These are phyloP conservation scores for Stachybotrys chartarum DNA, from an alignment of 2,329 filamentous ascomycete genomes.

Conservation along the genomic window DNA sequence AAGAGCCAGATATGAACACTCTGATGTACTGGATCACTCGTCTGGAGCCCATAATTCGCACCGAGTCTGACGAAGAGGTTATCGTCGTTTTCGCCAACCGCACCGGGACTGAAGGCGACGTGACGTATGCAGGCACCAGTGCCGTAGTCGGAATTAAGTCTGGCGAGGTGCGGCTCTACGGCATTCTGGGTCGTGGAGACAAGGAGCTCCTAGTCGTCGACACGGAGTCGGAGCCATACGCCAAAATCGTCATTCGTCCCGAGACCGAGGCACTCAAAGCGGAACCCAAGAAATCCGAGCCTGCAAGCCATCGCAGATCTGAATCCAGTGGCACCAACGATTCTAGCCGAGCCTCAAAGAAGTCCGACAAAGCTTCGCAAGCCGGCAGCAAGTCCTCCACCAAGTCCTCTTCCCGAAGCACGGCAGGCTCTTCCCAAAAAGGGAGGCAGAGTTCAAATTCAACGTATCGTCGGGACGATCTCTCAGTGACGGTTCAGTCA, in stretches of 20 bases:
- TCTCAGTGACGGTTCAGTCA: background rate
- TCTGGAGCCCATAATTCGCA: constrained; percentile 56
- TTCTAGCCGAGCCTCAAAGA: too few species aligned
- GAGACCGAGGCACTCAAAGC: too few species aligned
- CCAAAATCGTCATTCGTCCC: constrained; percentile 32
- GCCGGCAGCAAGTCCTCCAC: too few species aligned
- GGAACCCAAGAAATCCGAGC: too few species aligned
- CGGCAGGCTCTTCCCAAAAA: too few species aligned
- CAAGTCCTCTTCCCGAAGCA: too few species aligned
- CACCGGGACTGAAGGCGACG: constrained; percentile 57
- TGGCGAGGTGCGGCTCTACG: constrained; percentile 62
- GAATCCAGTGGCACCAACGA: too few species aligned
- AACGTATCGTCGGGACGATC: background rate
- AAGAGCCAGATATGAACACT: constrained; percentile 64
- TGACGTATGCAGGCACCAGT: constrained; percentile 67
- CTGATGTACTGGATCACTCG: constrained; percentile 69
- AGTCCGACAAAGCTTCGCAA: too few species aligned
- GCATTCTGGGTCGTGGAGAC: constrained; percentile 62
- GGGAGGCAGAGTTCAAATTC: background rate
- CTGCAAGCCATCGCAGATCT: too few species aligned
- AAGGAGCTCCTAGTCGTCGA: constrained; percentile 64
- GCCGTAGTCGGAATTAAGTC: constrained; percentile 59
- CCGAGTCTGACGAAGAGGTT: constrained; percentile 47
- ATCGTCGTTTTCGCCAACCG: constrained; percentile 68
- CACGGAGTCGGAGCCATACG: constrained; percentile 38